A percentile compares a stretch with the other conserved stretches of the same genome.
Conservation (phyloP, 2,329 filamentous ascomycete species). For the Phaeosphaeriaceae sp. region DNA sequence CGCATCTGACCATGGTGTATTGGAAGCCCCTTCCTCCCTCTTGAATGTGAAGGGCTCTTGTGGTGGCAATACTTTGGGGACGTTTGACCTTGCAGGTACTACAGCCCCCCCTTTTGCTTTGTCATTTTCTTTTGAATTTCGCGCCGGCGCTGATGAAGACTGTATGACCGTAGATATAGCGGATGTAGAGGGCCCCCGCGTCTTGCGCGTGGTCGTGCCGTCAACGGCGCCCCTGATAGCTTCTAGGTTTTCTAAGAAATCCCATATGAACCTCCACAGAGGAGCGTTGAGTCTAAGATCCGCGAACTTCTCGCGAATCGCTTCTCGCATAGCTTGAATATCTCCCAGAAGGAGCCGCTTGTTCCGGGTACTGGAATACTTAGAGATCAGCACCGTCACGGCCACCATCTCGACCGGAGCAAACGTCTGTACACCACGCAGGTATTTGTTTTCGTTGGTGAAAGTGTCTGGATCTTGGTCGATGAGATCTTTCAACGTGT, state of each 20-base stretch:
- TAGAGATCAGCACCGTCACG: slow-evolving; percentile 42
- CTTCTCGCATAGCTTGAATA: slow-evolving; percentile 32
- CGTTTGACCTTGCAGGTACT: slow-evolving; percentile 8
- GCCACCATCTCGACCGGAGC: slow-evolving; percentile 48
- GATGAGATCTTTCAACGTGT: slow-evolving; percentile 35
- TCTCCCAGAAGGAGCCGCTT: slow-evolving; percentile 38
- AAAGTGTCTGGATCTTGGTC: slow-evolving; percentile 36
- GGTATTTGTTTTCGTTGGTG: slow-evolving; percentile 32
- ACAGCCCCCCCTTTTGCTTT: no score
- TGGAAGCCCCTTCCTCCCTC: slow-evolving; percentile 1
- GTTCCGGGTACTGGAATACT: slow-evolving; percentile 35
- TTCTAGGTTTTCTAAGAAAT: slow-evolving; percentile 39
- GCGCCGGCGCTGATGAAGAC: not conserved
- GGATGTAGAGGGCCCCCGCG: no score
- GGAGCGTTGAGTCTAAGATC: slow-evolving; percentile 37
- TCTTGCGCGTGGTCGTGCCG: slow-evolving; percentile 19
- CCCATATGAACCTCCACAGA: slow-evolving; percentile 42
- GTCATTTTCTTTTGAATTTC: not conserved
- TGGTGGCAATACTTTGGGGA: slow-evolving; percentile 10
- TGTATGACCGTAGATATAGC: not conserved
- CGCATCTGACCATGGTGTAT: not conserved
- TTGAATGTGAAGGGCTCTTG: slow-evolving; percentile 4
- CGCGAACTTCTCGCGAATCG: slow-evolving; percentile 33
- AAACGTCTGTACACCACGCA: slow-evolving; percentile 41
- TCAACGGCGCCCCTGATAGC: slow-evolving; percentile 31